Conservation (phyloP, 2,329 filamentous ascomycete species). For the Chalaropsis thielavioides region DNA sequence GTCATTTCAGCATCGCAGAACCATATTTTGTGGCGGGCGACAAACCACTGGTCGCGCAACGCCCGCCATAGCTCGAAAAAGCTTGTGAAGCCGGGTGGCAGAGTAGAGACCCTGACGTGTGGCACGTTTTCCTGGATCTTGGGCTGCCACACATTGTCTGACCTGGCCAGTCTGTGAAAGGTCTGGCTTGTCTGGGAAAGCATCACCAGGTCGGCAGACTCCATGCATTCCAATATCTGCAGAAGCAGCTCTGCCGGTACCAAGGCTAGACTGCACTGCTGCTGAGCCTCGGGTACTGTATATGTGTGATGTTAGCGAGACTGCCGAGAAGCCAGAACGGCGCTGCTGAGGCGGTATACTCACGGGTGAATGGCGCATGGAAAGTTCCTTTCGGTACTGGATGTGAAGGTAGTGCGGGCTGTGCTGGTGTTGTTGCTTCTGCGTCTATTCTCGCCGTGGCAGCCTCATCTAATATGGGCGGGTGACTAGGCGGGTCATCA, state of each 20-base stretch:
- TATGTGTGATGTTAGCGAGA: background rate
- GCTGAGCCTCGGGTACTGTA: background rate
- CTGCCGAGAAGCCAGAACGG: background rate
- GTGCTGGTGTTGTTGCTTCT: background rate
- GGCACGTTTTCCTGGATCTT: conserved; percentile 57
- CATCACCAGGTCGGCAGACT: conserved; percentile 46
- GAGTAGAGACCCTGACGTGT: conserved; percentile 34
- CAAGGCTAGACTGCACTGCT: conserved; percentile 28
- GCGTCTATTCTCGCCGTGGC: background rate
- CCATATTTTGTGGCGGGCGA: conserved; percentile 70
- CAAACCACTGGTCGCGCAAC: conserved; percentile 52
- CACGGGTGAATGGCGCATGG: background rate
- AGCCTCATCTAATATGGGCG: background rate
- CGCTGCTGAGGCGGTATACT: background rate
- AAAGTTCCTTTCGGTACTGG: background rate
- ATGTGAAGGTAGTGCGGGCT: background rate
- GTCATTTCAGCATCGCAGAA: conserved; percentile 60
- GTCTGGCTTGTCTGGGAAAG: conserved; percentile 46
- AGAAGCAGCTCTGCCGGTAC: conserved; percentile 66
- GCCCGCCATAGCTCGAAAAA: conserved; percentile 9
- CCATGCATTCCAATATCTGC: conserved; percentile 52
- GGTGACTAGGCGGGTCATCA: background rate
- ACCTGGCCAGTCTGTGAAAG: conserved; percentile 43
- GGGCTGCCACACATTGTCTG: conserved; percentile 58
- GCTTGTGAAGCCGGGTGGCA: conserved; percentile 21